Evolutionary conservation across 805 yeast species (phyloP).

Genomic region (Hyphopichia homilentoma): DNA sequence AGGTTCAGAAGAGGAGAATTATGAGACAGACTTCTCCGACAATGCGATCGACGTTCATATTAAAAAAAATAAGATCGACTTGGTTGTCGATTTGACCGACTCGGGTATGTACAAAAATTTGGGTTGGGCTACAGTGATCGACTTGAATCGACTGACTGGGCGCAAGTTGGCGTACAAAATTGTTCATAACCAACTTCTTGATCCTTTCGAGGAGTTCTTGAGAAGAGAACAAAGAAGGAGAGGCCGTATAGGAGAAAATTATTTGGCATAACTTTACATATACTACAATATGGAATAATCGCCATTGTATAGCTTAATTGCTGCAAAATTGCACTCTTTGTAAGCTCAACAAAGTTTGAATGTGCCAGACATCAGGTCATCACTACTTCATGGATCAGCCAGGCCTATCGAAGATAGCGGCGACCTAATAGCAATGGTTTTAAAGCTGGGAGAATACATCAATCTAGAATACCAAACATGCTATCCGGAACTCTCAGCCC

Average conservation of each 20-base stretch:
- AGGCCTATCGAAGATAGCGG: constrained; percentile 49
- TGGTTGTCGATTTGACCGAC: constrained; percentile 33
- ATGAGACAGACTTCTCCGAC: neutral
- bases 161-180: constrained; percentile 25
- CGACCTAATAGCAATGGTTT: constrained; percentile 99
- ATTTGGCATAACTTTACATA: too few relatives aligned
- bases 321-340: too few relatives aligned
- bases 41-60: too few relatives aligned
- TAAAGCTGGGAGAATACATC: constrained; percentile 57
- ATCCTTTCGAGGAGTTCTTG: constrained; percentile 24
- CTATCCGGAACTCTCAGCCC: constrained; percentile 19
- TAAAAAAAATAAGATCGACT: constrained; percentile 12
- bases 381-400: constrained; percentile 92
- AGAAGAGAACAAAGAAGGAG: constrained; percentile 33
- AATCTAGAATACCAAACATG: constrained; percentile 19
- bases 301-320: too few relatives aligned
- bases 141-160: constrained; percentile 22
- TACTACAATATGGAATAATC: too few relatives aligned
- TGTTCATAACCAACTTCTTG: constrained; percentile 26
- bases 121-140: constrained; percentile 35
- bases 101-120: constrained; percentile 45
- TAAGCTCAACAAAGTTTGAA: constrained; percentile 14
- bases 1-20: constrained; percentile 3
- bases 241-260: constrained; percentile 43
- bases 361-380: constrained; percentile 91